These are phyloP conservation scores for Raffaelea albimanens DNA, from an alignment of 2,329 filamentous ascomycete species.

Conservation along the genomic window DNA sequence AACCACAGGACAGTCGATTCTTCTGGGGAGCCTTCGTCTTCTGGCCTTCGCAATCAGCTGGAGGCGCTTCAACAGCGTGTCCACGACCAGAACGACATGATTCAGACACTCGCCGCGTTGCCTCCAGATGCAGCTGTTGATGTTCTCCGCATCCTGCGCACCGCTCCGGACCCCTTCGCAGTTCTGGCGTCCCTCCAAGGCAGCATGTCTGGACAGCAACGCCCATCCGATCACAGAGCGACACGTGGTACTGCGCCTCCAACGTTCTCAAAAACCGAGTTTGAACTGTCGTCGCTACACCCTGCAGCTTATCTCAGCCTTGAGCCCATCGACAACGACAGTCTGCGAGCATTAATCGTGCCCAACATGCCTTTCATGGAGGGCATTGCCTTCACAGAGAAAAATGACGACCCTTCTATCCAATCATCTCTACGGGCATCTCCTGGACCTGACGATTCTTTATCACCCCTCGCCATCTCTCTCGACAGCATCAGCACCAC, in stretches of 20 bases:
- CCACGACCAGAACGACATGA: not conserved
- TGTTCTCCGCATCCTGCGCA: not conserved
- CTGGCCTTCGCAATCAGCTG: not conserved
- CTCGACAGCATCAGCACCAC: not conserved
- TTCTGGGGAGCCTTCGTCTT: not conserved
- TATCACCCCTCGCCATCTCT: not conserved
- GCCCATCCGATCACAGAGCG: not conserved
- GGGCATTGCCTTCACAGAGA: not conserved
- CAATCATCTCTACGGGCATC: not conserved
- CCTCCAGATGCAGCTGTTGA: not conserved
- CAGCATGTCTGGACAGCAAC: not conserved
- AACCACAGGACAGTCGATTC: conserved; percentile 3
- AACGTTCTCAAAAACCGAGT: not conserved
- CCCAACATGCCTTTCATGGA: not conserved
- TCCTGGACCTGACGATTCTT: not conserved
- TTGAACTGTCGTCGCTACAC: not conserved
- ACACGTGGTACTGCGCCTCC: not conserved
- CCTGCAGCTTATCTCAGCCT: not conserved
- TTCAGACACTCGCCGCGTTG: not conserved
- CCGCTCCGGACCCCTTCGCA: not conserved
- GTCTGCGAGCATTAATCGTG: not conserved
- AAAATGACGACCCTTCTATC: too few relatives aligned
- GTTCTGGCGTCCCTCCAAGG: not conserved
- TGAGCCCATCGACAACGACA: not conserved
- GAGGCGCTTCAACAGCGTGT: not conserved